A percentile compares a stretch with the other conserved stretches of the same genome.
Conservation (phyloP, 257 asterid species). For the Echites panduratus region DNA sequence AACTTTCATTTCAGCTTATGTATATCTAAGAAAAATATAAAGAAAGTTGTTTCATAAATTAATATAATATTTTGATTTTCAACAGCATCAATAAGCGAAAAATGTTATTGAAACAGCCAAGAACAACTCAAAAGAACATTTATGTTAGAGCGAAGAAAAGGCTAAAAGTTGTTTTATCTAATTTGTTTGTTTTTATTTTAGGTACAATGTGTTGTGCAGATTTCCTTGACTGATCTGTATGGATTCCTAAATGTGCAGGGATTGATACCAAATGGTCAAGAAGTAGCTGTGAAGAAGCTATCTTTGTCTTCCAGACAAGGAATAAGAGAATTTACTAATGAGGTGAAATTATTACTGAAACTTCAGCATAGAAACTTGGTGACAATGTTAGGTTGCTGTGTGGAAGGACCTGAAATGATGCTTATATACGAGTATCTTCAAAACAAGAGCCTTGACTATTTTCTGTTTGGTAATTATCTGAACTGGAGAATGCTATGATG, state of each 20-base stretch:
- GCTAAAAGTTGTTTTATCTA: too few species aligned
- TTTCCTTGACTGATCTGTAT: not conserved
- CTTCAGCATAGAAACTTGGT: slow-evolving; percentile 78
- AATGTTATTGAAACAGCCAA: too few species aligned
- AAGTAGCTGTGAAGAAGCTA: slow-evolving; percentile 78
- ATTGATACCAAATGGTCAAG: slow-evolving; percentile 66
- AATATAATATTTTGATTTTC: too few species aligned
- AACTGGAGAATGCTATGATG: slow-evolving; percentile 1
- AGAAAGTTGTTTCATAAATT: too few species aligned
- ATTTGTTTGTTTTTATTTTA: not conserved
- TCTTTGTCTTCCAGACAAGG: slow-evolving; percentile 69
- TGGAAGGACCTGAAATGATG: slow-evolving; percentile 87
- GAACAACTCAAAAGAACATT: too few species aligned
- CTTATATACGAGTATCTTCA: slow-evolving; percentile 82
- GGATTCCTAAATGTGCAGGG: slow-evolving; percentile 40
- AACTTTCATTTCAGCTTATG: too few species aligned
- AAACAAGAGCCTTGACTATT: slow-evolving; percentile 77
- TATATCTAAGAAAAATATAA: too few species aligned
- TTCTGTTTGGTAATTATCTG: slow-evolving; percentile 56
- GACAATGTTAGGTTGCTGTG: slow-evolving; percentile 69
- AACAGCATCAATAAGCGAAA: not conserved
- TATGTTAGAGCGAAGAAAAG: not conserved
- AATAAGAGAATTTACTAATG: slow-evolving; percentile 59
- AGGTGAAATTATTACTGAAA: slow-evolving; percentile 65
- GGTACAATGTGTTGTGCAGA: not conserved